Conservation (phyloP, 768 basidiomycete genomes). For the Suillus paluster region DNA sequence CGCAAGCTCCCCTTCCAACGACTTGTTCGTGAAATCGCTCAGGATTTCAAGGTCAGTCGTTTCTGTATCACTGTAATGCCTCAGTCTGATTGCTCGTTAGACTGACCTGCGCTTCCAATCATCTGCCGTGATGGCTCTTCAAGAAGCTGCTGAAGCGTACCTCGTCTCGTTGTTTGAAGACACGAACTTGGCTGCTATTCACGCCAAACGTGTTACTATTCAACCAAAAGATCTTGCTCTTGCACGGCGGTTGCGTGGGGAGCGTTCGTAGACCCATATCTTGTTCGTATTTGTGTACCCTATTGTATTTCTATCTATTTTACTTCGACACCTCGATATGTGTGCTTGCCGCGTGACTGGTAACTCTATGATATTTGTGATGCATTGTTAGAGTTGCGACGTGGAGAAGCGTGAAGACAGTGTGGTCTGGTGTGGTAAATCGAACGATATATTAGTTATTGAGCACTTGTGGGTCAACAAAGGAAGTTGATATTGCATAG, state of each 20-base stretch:
- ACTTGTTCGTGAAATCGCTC: constrained; percentile 87
- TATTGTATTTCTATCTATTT: constrained; percentile 20
- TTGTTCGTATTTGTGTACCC: neutral
- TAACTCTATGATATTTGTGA: neutral
- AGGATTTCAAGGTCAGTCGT: constrained; percentile 80
- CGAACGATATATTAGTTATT: no score
- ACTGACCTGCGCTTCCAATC: constrained; percentile 90
- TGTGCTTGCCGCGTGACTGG: no score
- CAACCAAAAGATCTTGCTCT: constrained; percentile 84
- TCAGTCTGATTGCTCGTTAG: constrained; percentile 36
- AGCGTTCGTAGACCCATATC: constrained; percentile 56
- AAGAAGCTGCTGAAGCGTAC: constrained; percentile 85
- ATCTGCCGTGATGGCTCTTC: constrained; percentile 84
- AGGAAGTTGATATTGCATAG: neutral
- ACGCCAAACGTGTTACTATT: constrained; percentile 80
- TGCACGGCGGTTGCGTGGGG: constrained; percentile 77
- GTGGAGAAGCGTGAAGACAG: neutral
- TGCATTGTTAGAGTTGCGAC: neutral
- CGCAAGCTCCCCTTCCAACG: constrained; percentile 91
- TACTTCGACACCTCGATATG: neutral
- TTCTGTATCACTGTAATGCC: neutral
- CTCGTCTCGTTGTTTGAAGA: constrained; percentile 81
- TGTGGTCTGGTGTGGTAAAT: neutral
- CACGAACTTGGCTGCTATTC: constrained; percentile 80
- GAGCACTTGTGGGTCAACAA: no score